phyloP scores from a whole-genome alignment of 331 rosid species.

The Acacia concinna region DNA sequence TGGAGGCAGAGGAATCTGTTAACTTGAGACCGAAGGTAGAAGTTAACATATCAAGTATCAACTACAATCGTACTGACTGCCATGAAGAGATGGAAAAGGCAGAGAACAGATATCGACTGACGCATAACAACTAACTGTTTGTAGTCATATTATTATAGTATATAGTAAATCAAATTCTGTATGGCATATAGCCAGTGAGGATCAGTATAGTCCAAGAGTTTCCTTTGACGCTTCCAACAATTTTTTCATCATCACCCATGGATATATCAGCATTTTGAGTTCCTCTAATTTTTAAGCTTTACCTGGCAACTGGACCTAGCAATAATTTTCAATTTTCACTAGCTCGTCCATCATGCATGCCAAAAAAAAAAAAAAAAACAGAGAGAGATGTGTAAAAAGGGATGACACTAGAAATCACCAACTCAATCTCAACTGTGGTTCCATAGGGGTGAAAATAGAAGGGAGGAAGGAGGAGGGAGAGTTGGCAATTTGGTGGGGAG shows the following conservation, averaged over 20 bases:
- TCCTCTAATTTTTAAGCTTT: too few relatives aligned
- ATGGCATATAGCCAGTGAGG: conserved; percentile 97
- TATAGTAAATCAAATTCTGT: conserved; percentile 52
- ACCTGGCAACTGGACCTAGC: too few relatives aligned
- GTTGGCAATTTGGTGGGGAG: too few relatives aligned
- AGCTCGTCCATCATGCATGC: too few relatives aligned
- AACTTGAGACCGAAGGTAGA: background rate
- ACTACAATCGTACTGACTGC: background rate
- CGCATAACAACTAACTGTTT: background rate
- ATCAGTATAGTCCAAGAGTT: conserved; percentile 90
- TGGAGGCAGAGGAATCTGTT: conserved; percentile 95
- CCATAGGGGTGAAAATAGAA: too few relatives aligned
- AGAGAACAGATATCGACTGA: background rate
- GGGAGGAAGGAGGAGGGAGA: too few relatives aligned
- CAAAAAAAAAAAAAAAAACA: too few relatives aligned
- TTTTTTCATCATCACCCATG: conserved; percentile 66
- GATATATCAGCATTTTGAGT: conserved; percentile 97
- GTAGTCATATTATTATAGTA: conserved; percentile 7
- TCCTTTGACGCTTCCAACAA: conserved; percentile 85
- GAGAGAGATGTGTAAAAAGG: too few relatives aligned
- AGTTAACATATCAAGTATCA: background rate
- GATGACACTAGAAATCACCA: too few relatives aligned
- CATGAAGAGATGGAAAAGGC: conserved; percentile 6
- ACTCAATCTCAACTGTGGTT: too few relatives aligned
- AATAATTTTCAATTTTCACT: too few relatives aligned